A percentile compares a stretch with the other conserved stretches of the same genome.
phyloP scores from a whole-genome alignment of 106 monocot species.

The Dendrobium nobile region DNA sequence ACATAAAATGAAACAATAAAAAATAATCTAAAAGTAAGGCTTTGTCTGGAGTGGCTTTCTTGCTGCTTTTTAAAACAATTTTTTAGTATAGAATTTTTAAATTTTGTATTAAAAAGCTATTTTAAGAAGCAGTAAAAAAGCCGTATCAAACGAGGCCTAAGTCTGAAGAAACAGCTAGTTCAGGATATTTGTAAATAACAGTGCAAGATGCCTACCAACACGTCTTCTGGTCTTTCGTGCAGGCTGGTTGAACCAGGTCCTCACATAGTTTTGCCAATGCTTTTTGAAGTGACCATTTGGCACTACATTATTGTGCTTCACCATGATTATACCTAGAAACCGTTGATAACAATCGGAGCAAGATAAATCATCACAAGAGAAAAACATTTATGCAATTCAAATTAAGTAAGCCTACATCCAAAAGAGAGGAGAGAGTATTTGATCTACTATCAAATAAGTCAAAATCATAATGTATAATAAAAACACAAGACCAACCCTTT shows the following conservation, averaged over 20 bases:
- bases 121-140: background rate
- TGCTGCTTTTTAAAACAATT: too few relatives aligned
- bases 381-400: too few relatives aligned
- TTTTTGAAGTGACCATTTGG: constrained; percentile 60
- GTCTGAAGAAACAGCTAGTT: background rate
- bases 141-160: background rate
- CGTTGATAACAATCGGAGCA: background rate
- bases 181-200: background rate
- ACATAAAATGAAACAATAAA: too few relatives aligned
- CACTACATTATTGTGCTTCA: constrained; percentile 65
- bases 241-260: constrained; percentile 63
- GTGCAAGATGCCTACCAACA: constrained; percentile 21
- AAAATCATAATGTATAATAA: too few relatives aligned
- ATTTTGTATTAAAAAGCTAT: background rate
- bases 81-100: too few relatives aligned
- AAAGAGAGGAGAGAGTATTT: too few relatives aligned
- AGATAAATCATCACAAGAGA: background rate
- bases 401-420: too few relatives aligned
- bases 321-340: constrained; percentile 17
- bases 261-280: constrained; percentile 76
- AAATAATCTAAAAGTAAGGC: too few relatives aligned
- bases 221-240: constrained; percentile 51
- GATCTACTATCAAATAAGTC: too few relatives aligned
- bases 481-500: too few relatives aligned
- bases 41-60: too few relatives aligned